phyloP scores from a whole-genome alignment of 1,284 basidiomycete genomes.

The Ceratobasidium sp. region DNA sequence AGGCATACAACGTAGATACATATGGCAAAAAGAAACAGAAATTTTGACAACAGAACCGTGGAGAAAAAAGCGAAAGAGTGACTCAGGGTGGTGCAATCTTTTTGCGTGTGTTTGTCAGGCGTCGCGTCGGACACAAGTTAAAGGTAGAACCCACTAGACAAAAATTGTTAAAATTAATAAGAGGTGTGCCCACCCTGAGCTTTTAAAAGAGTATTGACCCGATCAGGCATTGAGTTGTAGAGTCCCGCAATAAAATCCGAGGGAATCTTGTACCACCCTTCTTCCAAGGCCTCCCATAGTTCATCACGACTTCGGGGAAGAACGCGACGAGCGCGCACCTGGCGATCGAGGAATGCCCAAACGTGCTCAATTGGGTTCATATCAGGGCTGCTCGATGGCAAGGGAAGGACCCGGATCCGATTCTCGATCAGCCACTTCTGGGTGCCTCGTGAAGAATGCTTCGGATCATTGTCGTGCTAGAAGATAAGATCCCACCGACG shows the following conservation, averaged over 20 bases:
- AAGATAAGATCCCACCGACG: not conserved
- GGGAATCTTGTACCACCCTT: slow-evolving; percentile 1
- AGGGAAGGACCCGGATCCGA: not conserved
- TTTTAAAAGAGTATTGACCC: no score
- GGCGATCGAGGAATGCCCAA: not conserved
- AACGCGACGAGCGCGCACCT: not conserved
- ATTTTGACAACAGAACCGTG: no score
- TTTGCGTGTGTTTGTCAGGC: no score
- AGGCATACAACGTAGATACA: no score
- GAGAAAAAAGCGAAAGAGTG: no score
- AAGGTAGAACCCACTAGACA: no score
- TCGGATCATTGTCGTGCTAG: not conserved
- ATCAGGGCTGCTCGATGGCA: not conserved
- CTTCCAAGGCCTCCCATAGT: not conserved
- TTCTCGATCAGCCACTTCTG: not conserved
- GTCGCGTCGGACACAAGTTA: no score
- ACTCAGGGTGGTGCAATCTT: no score
- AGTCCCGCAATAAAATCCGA: not conserved
- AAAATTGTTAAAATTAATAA: no score
- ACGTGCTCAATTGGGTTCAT: slow-evolving; percentile 3
- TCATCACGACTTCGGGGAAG: not conserved
- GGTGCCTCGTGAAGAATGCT: not conserved
- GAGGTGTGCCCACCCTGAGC: no score
- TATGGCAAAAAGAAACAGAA: no score
- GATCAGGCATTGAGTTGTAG: no score